Evolutionary conservation across 2,329 filamentous ascomycete genomes (phyloP), one percentile per base, ranked within the genome.

Genomic region (Monosporascus sp.): DNA sequence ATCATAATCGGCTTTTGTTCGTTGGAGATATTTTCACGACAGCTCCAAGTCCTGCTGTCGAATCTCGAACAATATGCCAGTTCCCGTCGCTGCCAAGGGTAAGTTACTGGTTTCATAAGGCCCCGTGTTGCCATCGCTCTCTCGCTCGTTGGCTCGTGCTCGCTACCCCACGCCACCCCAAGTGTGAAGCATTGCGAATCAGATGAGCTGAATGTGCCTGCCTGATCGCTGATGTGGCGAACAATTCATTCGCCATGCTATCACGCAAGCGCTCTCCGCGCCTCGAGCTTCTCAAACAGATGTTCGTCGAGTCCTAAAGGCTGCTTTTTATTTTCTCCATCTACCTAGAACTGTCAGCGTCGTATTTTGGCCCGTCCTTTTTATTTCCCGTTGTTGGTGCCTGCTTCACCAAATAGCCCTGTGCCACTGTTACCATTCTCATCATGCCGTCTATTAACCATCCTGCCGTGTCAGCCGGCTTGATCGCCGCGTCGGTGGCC

Each of bases 391-490:
- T 43, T 41, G 41, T 48, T 56, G 50, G 47, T 51, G 26, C 37
- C 27, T 37, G 43, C 3, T 45, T 40, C 51, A 31, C 14, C 27
- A 9, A 35, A 48, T 41, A 52, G 38, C 35, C 31, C 37, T 48
- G 27, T 48, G 47, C 26, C 48, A 22, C 17, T 47, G n/a, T 37
- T 38, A 47, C 27, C 11, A 40, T 47, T 48, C 41, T 51, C 49
- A 68, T 56, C 43, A 83, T 83, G 79, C 80, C 80, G 53, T 71
- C 75, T 67, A 67, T 77, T 80, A 82, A 82, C 72, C 78, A 80
- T 60, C 69, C 77, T 59, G 72, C 76, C 44, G 61, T 81, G 53
- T 79, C 81, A 77, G 81, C 76, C 60, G 81, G 80, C 73, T 73
- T 81, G 48, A 76, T 82, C 58, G 81, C 79, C 69, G 72, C 81